Percentiles rank a stretch among this genome's conserved stretches.
Conservation (phyloP, 371 early-diverging fungal species). For the Mortierella sp. region DNA sequence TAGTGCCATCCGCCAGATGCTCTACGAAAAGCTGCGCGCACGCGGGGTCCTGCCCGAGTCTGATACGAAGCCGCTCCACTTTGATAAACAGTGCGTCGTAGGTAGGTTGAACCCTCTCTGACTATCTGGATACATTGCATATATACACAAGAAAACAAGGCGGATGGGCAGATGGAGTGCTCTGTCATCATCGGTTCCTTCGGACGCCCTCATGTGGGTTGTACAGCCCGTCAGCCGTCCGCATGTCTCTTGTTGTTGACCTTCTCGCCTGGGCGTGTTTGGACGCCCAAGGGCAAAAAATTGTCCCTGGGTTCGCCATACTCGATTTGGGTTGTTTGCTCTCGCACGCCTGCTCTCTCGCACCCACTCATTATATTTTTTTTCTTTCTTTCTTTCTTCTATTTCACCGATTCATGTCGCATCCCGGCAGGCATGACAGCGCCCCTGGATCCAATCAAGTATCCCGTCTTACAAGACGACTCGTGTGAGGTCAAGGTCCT, state of each 20-base stretch:
- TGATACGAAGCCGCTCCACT: slow-evolving; percentile 34
- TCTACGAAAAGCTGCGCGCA: slow-evolving; percentile 33
- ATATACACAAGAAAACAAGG: too few relatives aligned
- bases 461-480: slow-evolving; percentile 41
- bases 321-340: too few relatives aligned
- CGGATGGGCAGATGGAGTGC: not conserved
- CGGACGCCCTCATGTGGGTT: not conserved
- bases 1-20: slow-evolving; percentile 46
- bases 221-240: too few relatives aligned
- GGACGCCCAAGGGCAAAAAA: not conserved
- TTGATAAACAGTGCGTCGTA: slow-evolving; percentile 51
- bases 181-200: not conserved
- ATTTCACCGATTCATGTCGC: not conserved
- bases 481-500: slow-evolving; percentile 49
- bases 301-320: not conserved
- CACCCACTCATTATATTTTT: not conserved
- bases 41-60: slow-evolving; percentile 30
- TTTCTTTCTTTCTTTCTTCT: not conserved
- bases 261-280: not conserved
- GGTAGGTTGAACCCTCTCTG: slow-evolving; percentile 15
- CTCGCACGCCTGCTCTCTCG: too few relatives aligned
- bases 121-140: not conserved
- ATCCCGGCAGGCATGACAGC: slow-evolving; percentile 31
- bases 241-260: not conserved
- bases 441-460: slow-evolving; percentile 43